These are phyloP conservation scores for Metarhizium brunneum DNA, from an alignment of 2,329 filamentous ascomycete genomes.

Conservation along the genomic window DNA sequence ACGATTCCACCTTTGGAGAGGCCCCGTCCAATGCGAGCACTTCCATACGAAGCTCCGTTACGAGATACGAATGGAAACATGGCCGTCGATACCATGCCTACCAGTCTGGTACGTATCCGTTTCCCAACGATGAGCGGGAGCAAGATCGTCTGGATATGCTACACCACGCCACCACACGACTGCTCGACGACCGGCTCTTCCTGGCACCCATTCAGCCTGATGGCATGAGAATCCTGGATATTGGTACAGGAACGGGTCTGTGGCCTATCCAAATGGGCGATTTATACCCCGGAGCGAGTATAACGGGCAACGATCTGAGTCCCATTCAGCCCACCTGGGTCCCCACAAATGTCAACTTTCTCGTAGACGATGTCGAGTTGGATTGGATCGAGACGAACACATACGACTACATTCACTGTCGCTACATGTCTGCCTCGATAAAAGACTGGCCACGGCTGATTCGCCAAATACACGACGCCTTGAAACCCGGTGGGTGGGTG, in stretches of 20 bases:
- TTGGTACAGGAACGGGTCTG: slow-evolving; percentile 35
- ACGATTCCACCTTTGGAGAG: slow-evolving; percentile 9
- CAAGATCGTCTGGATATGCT: slow-evolving; percentile 30
- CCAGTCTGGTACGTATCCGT: slow-evolving; percentile 25
- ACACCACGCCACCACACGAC: slow-evolving; percentile 23
- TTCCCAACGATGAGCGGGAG: slow-evolving; percentile 28
- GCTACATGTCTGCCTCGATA: slow-evolving; percentile 25
- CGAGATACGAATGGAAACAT: slow-evolving; percentile 28
- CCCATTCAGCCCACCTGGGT: slow-evolving; percentile 38
- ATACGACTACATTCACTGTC: slow-evolving; percentile 26
- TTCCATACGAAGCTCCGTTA: slow-evolving; percentile 23
- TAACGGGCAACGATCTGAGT: slow-evolving; percentile 30
- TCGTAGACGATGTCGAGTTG: slow-evolving; percentile 50
- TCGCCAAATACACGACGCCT: slow-evolving; percentile 19
- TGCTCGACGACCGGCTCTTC: slow-evolving; percentile 25
- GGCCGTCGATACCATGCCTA: slow-evolving; percentile 32
- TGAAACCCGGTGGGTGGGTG: slow-evolving; percentile 38
- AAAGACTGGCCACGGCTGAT: slow-evolving; percentile 19
- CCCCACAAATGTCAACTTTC: slow-evolving; percentile 48
- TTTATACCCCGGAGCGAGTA: slow-evolving; percentile 22
- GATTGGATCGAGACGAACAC: slow-evolving; percentile 32
- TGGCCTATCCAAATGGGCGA: slow-evolving; percentile 40
- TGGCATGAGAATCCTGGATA: slow-evolving; percentile 30
- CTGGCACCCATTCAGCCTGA: slow-evolving; percentile 26
- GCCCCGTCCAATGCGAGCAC: slow-evolving; percentile 10